Evolutionary conservation across 2,329 filamentous ascomycete genomes (phyloP).

Genomic region (Paraphoma chrysanthemicola): DNA sequence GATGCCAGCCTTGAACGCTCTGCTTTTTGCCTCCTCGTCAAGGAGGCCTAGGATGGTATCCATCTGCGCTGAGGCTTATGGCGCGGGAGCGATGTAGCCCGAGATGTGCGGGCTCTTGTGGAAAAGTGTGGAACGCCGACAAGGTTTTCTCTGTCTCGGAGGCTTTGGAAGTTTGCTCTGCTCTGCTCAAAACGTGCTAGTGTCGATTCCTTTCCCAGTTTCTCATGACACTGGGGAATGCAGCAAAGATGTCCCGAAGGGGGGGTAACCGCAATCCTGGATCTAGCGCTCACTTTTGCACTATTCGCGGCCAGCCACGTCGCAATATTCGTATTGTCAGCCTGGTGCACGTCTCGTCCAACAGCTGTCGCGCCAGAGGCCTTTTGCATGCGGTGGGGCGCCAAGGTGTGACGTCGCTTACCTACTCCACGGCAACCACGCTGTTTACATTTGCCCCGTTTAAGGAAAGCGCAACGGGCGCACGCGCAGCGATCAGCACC

Average conservation of each 20-base stretch:
- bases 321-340: constrained; percentile 3
- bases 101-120: too few relatives aligned
- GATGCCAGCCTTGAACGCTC: constrained; percentile 32
- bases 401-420: constrained; percentile 39
- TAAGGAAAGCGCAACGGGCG: constrained; percentile 24
- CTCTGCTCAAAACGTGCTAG: too few relatives aligned
- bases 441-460: constrained; percentile 40
- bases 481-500: constrained; percentile 14
- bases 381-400: constrained; percentile 25
- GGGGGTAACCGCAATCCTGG: constrained; percentile 5
- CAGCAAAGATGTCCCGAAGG: not conserved
- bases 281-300: not conserved
- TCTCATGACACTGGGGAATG: too few relatives aligned
- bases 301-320: constrained; percentile 18
- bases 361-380: constrained; percentile 22
- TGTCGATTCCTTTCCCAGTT: not conserved
- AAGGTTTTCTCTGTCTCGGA: too few relatives aligned
- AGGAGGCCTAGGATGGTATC: constrained; percentile 30
- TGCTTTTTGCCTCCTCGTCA: constrained; percentile 23
- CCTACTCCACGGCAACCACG: constrained; percentile 27
- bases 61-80: constrained; percentile 10
- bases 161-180: too few relatives aligned
- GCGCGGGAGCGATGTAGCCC: not conserved
- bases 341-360: constrained; percentile 1
- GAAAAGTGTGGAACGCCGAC: too few relatives aligned